Percentiles rank a stretch among this genome's conserved stretches.
Evolutionary conservation across 495 filamentous ascomycete species (phyloP).

Genomic region (Bryoglossum gracile): DNA sequence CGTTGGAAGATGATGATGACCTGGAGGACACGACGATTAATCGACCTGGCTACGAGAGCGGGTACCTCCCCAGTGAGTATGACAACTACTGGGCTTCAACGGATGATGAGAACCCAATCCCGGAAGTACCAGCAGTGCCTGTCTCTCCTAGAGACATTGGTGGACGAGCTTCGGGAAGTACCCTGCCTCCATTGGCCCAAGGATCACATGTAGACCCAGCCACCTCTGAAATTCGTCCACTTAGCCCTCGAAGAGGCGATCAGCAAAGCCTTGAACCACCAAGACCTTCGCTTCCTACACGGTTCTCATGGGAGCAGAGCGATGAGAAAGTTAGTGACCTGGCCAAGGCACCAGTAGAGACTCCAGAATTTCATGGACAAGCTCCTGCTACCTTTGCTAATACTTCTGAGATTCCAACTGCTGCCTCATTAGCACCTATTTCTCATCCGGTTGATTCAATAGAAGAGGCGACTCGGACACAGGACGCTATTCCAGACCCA

Average conservation of each 20-base stretch:
- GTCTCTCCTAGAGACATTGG: not conserved
- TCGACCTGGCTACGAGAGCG: slow-evolving; percentile 31
- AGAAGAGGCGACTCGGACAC: not conserved
- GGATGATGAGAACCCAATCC: slow-evolving; percentile 23
- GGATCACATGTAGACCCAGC: not conserved
- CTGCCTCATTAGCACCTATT: too few species aligned
- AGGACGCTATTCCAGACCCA: not conserved
- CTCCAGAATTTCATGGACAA: not conserved
- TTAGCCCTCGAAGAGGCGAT: slow-evolving; percentile 8
- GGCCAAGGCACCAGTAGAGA: too few species aligned
- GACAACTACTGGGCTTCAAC: slow-evolving; percentile 50
- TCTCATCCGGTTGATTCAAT: too few species aligned
- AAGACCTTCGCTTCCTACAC: slow-evolving; percentile 12
- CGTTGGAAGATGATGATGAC: not conserved
- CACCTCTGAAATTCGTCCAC: slow-evolving; percentile 3
- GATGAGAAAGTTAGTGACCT: slow-evolving; percentile 26
- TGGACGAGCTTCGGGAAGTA: not conserved
- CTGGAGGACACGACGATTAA: slow-evolving; percentile 1
- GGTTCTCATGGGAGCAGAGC: slow-evolving; percentile 49
- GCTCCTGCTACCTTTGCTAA: slow-evolving; percentile 1
- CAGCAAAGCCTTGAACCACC: not conserved
- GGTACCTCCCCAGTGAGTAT: slow-evolving; percentile 49
- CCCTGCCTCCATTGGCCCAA: not conserved
- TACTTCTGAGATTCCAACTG: not conserved
- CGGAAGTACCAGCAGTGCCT: slow-evolving; percentile 1